A percentile compares a stretch with the other conserved stretches of the same genome.
Conservation (phyloP, 2,329 filamentous ascomycete species). For the Pseudogymnoascus sp. region DNA sequence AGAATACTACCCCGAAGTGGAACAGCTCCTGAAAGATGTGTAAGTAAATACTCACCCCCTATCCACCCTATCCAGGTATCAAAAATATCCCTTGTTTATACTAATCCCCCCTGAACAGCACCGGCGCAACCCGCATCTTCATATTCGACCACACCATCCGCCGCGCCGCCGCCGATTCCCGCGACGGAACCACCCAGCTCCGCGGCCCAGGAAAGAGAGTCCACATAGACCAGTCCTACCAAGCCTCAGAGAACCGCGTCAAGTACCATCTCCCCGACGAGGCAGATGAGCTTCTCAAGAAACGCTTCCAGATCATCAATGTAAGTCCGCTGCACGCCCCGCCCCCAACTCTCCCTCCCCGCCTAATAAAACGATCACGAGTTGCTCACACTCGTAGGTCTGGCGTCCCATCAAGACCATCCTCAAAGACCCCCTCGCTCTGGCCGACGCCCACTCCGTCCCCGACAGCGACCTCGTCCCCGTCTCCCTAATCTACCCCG, state of each 20-base stretch:
- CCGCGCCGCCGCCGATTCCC: conserved; percentile 38
- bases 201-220: conserved; percentile 62
- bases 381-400: background rate
- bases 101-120: conserved; percentile 2
- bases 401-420: conserved; percentile 47
- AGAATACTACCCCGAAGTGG: conserved; percentile 77
- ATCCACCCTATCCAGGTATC: conserved; percentile 50
- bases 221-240: conserved; percentile 73
- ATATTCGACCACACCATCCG: conserved; percentile 85
- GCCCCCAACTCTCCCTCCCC: no score
- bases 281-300: conserved; percentile 36
- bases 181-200: conserved; percentile 31
- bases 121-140: conserved; percentile 41
- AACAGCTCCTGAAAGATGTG: conserved; percentile 54
- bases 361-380: background rate
- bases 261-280: conserved; percentile 51
- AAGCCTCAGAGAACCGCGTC: conserved; percentile 60
- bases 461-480: conserved; percentile 43
- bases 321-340: conserved; percentile 21
- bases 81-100: conserved; percentile 23
- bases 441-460: conserved; percentile 45
- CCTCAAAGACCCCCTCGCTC: conserved; percentile 44
- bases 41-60: background rate
- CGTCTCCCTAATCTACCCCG: conserved; percentile 43
- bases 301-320: conserved; percentile 49